Conservation (phyloP, 129 eudicot genomes). For the Sambucus nigra region DNA sequence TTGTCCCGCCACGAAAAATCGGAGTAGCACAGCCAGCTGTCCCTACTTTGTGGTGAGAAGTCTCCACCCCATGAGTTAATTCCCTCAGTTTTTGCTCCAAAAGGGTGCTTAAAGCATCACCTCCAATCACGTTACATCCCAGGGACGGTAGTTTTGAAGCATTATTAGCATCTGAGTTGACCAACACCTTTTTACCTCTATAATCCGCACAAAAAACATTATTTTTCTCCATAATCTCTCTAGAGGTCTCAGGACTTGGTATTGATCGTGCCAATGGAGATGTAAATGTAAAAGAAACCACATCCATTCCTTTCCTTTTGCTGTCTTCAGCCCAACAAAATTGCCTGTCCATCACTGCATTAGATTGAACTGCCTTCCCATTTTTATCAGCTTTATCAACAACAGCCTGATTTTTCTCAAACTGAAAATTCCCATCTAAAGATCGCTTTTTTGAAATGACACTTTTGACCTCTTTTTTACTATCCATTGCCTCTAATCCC, state of each 20-base stretch:
- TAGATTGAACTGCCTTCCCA: conserved; percentile 17
- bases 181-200: conserved; percentile 21
- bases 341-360: conserved; percentile 21
- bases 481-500: conserved; percentile 22
- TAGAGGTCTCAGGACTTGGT: conserved; percentile 16
- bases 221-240: conserved; percentile 12
- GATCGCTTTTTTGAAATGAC: conserved; percentile 53
- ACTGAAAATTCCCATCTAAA: conserved; percentile 40
- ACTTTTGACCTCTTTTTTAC: conserved; percentile 32
- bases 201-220: conserved; percentile 14
- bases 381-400: conserved; percentile 8
- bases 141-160: conserved; percentile 31
- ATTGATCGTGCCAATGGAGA: conserved; percentile 61
- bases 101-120: conserved; percentile 70
- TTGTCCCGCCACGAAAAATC: conserved; percentile 23
- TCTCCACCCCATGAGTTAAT: conserved; percentile 31
- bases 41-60: conserved; percentile 24
- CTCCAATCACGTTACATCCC: conserved; percentile 38
- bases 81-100: conserved; percentile 73
- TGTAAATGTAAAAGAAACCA: conserved; percentile 81
- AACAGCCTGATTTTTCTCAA: conserved; percentile 19
- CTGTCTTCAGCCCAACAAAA: conserved; percentile 35
- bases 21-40: conserved; percentile 19
- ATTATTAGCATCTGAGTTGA: conserved; percentile 20
- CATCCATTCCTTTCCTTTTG: conserved; percentile 47